Evolutionary conservation across 345 rosid genomes (phyloP), one percentile per base, ranked within the genome.

Genomic region (Salix caprea): DNA sequence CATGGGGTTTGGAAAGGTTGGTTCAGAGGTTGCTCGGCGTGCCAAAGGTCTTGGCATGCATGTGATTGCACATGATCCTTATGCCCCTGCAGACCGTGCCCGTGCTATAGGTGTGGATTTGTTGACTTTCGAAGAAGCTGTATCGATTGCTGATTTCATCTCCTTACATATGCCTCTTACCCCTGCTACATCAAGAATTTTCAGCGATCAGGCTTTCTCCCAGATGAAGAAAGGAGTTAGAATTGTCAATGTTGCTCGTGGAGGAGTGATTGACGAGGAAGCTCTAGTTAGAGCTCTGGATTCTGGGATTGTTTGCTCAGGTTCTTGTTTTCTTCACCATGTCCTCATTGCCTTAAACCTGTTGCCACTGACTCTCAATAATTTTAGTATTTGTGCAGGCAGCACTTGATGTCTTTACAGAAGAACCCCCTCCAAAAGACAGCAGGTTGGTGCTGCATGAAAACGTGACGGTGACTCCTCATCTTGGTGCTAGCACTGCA

Each of bases 1-100:
- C 19, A 80, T 75, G 70, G 79, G 82, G 30, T 80, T 80, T 40
- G 82, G 82, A 44, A 80, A 80, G 64, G 82, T 80, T 6, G 82
- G 82, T 61, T 70, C 79, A 26, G 79, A 80, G 65, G 82, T 80
- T 30, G 78, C 82, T 18, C 26, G 76, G 79, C 79, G 79, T 4
- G 82, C 82, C 26, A 80, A 75, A 65, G 76, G 79, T 56, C 82
- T 80, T 34, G 72, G 82, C 2, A 75, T 80, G 82, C 68, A 80
- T 30, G 79, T 80, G 32, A 80, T 80, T 36, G 82, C 82, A 28
- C 73, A 80, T 18, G 82, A 75, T 75, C 82, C 79, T 1, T 80
- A 80, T 71, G 82, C 82, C 15, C 73, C 79, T 7, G 79, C 74
- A 28, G 79, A 80, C 13, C 69, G 79, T 6, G 82, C 82, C 11